Evolutionary conservation across 345 rosid species (phyloP), one percentile per base, ranked within the genome.

Genomic region (Gynandropsis gynandra): DNA sequence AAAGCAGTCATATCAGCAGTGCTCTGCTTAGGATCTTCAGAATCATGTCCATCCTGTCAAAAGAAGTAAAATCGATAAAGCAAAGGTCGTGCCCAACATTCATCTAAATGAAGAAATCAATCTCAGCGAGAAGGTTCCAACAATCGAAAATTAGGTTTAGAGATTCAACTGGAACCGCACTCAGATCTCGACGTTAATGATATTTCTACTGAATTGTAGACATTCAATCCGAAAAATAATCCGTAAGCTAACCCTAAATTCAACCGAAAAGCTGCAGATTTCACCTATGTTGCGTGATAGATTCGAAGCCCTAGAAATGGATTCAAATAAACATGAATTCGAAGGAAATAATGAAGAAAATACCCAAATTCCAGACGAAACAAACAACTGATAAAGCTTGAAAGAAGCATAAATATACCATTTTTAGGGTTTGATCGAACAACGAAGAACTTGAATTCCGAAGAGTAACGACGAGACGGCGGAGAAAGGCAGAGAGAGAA

Each of bases 1-100:
- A 78, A 76, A 54, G 42, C 69, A 8, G 82, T 68, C 85, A 78
- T 81, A 44, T 78, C 85, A 37, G 80, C 69, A 41, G 79, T 70
- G 60, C 68, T 73, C 61, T 78, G 81, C 47, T 76, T 78, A 14
- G 68, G 45, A 76, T 80, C 80, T 17, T 65, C 79, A 21, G 72
- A 47, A 63, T 77, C 74, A 18, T 67, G 77, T 45, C 80, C 76
- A 43, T 78, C 84, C 84, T 78, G 72, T 65, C 34, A 34, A 13
- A 42, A 42, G 47, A 18, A 42, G 47, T n/a, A 45, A 16, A 10
- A 45, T n/a, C n/a, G n/a, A n/a, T n/a, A 16, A 10, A 45, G 24
- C 18, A 15, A 36, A 36, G 9, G n/a, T 9, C 10, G 13, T 9
- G 11, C 40, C 13, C 40, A 36, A 9, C 40, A 36, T 36, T 4